These are phyloP conservation scores for Candida sanyaensis DNA, from an alignment of 1,139 yeast genomes.

Conservation along the genomic window DNA sequence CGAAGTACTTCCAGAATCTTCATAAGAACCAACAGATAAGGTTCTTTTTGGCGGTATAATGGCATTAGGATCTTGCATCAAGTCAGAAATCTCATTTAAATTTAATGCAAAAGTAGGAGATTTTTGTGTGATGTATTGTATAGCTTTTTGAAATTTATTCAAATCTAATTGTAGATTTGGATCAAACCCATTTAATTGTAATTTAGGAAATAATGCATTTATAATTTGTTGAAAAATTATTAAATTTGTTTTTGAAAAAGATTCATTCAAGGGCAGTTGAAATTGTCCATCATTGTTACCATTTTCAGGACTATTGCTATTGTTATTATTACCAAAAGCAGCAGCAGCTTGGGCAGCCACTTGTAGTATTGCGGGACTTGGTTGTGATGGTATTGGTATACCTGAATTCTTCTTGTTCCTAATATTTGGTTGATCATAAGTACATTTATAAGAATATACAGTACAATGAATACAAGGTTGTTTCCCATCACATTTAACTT, in stretches of 20 bases:
- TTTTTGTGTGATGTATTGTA: constrained; percentile 24
- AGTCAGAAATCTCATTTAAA: constrained; percentile 26
- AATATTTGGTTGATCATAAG: constrained; percentile 73
- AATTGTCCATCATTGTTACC: constrained; percentile 3
- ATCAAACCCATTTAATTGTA: constrained; percentile 40
- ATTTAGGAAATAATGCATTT: constrained; percentile 50
- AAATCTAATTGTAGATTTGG: constrained; percentile 34
- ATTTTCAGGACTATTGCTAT: constrained; percentile 11
- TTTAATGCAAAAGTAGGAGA: constrained; percentile 15
- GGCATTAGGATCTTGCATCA: constrained; percentile 22
- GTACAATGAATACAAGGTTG: constrained; percentile 90
- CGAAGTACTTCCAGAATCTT: constrained; percentile 12
- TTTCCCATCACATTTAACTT: constrained; percentile 86
- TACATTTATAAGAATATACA: constrained; percentile 76
- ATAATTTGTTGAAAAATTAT: constrained; percentile 31
- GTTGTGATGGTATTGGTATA: constrained; percentile 31
- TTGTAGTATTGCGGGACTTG: constrained; percentile 16
- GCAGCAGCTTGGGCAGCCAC: constrained; percentile 17
- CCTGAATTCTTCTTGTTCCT: constrained; percentile 48
- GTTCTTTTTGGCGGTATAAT: constrained; percentile 16
- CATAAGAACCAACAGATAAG: constrained; percentile 24
- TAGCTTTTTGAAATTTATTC: constrained; percentile 31
- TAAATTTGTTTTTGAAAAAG: constrained; percentile 18
- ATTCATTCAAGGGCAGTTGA: constrained; percentile 7
- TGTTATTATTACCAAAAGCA: constrained; percentile 10